Evolutionary conservation across 2,329 filamentous ascomycete species (phyloP).

Genomic region (Ascocoryne sarcoides): DNA sequence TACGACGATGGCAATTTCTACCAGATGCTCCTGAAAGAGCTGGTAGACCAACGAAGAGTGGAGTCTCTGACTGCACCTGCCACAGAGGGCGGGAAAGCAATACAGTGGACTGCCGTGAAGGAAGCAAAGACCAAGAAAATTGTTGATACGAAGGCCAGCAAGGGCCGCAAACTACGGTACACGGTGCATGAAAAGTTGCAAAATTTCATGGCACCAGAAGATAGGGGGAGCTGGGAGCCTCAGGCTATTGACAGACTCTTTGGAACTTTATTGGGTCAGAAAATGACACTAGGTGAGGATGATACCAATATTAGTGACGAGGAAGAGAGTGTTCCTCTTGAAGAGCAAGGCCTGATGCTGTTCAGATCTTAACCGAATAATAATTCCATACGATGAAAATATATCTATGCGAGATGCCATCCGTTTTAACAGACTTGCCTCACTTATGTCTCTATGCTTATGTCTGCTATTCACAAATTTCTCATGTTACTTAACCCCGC

Average conservation of each 20-base stretch:
- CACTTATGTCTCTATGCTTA: too few relatives aligned
- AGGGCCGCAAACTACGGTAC: conserved; percentile 88
- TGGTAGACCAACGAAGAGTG: conserved; percentile 79
- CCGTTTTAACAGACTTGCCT: too few relatives aligned
- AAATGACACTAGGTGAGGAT: conserved; percentile 54
- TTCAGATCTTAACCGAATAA: conserved; percentile 28
- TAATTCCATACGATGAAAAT: too few relatives aligned
- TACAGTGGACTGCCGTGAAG: conserved; percentile 57
- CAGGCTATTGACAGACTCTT: conserved; percentile 72
- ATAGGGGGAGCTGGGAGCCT: conserved; percentile 70
- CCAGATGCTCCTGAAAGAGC: conserved; percentile 81
- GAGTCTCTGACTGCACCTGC: conserved; percentile 44
- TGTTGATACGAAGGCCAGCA: conserved; percentile 90
- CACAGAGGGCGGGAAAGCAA: conserved; percentile 31
- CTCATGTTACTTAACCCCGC: too few relatives aligned
- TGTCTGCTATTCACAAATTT: too few relatives aligned
- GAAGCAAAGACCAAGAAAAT: conserved; percentile 74
- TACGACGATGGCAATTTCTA: conserved; percentile 97
- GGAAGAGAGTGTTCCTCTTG: conserved; percentile 34
- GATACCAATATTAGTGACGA: conserved; percentile 42
- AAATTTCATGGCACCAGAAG: conserved; percentile 95
- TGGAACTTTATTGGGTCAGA: conserved; percentile 64
- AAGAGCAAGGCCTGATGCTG: conserved; percentile 27
- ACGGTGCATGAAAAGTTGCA: conserved; percentile 95
- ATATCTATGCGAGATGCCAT: too few relatives aligned